These are phyloP conservation scores for Aspergillus sp. DNA, from an alignment of 2,329 filamentous ascomycete genomes.

Conservation along the genomic window DNA sequence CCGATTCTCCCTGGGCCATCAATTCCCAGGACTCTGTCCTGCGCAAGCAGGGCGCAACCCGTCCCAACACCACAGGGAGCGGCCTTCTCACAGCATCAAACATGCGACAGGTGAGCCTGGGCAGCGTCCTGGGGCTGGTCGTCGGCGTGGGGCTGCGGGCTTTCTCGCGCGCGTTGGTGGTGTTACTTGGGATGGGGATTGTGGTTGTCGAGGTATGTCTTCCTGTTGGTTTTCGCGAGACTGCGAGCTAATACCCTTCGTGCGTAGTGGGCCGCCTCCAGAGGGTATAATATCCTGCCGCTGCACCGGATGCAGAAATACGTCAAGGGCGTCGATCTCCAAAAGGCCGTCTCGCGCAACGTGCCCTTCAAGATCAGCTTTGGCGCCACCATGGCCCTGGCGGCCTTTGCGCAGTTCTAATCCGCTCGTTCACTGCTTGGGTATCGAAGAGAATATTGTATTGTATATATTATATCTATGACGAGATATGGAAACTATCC, in stretches of 20 bases:
- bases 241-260: neutral
- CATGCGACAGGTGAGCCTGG: conserved; percentile 45
- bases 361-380: conserved; percentile 48
- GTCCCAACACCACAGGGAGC: conserved; percentile 2
- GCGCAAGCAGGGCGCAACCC: conserved; percentile 25
- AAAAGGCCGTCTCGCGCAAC: conserved; percentile 36
- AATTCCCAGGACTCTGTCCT: conserved; percentile 18
- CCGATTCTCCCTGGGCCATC: conserved; percentile 27
- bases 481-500: neutral
- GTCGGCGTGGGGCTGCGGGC: conserved; percentile 43
- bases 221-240: neutral
- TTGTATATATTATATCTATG: conserved; percentile 2
- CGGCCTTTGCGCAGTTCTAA: conserved; percentile 45
- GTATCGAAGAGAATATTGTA: neutral
- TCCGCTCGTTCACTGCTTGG: no score
- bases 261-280: conserved; percentile 43
- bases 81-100: conserved; percentile 31
- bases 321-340: conserved; percentile 40
- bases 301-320: conserved; percentile 39
- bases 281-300: conserved; percentile 46
- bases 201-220: conserved; percentile 42
- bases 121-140: conserved; percentile 44
- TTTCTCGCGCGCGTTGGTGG: conserved; percentile 44
- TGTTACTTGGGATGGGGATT: conserved; percentile 43
- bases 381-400: conserved; percentile 43